Percentiles rank a stretch among this genome's conserved stretches.
Evolutionary conservation across 345 rosid species (phyloP).

Genomic region (Pseudoturritis turrita): DNA sequence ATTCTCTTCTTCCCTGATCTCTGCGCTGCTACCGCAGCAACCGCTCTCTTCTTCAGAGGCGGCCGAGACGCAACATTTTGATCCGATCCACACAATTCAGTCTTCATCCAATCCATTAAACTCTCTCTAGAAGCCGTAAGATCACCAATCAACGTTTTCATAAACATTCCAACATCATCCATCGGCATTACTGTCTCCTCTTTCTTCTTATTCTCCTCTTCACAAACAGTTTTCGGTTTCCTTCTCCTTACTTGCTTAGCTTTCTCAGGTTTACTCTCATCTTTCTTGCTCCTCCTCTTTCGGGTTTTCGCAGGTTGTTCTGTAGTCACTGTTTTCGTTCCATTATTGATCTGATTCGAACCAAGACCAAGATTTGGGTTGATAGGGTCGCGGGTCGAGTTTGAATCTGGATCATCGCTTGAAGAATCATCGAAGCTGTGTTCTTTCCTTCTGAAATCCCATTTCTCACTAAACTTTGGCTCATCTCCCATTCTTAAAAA

Average conservation of each 20-base stretch:
- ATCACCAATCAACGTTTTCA: slow-evolving; percentile 29
- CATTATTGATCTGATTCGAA: not conserved
- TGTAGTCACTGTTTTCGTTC: not conserved
- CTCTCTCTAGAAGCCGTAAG: slow-evolving; percentile 27
- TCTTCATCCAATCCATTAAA: slow-evolving; percentile 26
- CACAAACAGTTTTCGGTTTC: slow-evolving; percentile 9
- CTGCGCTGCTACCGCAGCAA: not conserved
- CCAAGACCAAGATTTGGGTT: not conserved
- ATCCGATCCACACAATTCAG: slow-evolving; percentile 13
- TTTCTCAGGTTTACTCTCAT: slow-evolving; percentile 18
- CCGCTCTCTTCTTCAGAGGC: slow-evolving; percentile 3
- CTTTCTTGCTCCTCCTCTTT: slow-evolving; percentile 23
- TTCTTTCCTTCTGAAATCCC: slow-evolving; percentile 34
- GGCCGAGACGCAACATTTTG: not conserved
- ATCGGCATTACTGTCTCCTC: not conserved
- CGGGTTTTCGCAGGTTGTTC: slow-evolving; percentile 13
- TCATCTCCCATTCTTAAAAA: slow-evolving; percentile 21
- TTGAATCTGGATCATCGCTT: slow-evolving; percentile 24
- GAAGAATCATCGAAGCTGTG: slow-evolving; percentile 28
- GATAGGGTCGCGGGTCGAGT: not conserved
- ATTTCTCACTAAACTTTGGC: slow-evolving; percentile 22
- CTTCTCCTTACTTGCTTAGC: slow-evolving; percentile 12
- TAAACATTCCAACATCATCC: slow-evolving; percentile 21
- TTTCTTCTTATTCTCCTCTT: slow-evolving; percentile 5
- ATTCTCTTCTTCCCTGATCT: slow-evolving; percentile 1